phyloP scores from a whole-genome alignment of 352 stramenopile genomes.

The Phytophthora quininea region DNA sequence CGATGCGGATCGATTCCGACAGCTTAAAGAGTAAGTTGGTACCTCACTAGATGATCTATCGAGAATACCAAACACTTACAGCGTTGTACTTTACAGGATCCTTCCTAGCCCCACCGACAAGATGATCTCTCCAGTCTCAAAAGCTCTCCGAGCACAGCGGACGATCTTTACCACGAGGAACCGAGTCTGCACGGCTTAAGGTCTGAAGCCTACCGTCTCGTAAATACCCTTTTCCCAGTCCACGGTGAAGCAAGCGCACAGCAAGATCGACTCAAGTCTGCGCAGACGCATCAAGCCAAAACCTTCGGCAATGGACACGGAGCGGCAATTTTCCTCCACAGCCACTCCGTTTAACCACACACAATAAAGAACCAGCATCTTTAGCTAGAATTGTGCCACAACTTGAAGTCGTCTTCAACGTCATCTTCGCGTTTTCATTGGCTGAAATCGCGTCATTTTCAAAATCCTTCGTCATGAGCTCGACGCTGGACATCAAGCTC shows the following conservation, averaged over 20 bases:
- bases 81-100: conserved; percentile 37
- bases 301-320: neutral
- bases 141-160: conserved; percentile 46
- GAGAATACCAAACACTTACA: neutral
- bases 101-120: conserved; percentile 70
- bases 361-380: neutral
- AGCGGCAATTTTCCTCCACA: neutral
- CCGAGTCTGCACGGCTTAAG: conserved; percentile 23
- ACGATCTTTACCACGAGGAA: conserved; percentile 10
- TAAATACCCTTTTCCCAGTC: no score
- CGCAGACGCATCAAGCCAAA: neutral
- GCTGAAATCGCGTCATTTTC: neutral
- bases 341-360: neutral
- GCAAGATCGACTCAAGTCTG: neutral
- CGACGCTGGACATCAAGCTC: conserved; percentile 84
- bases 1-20: conserved; percentile 27
- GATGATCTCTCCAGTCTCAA: conserved; percentile 66
- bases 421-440: conserved; percentile 21
- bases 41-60: neutral
- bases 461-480: conserved; percentile 57
- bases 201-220: no score
- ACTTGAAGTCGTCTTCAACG: neutral
- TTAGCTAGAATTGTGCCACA: neutral
- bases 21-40: conserved; percentile 40
- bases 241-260: no score